Base-by-base conservation (phyloP, 768 basidiomycete genomes). In the Kondoa subrosea region DNA sequence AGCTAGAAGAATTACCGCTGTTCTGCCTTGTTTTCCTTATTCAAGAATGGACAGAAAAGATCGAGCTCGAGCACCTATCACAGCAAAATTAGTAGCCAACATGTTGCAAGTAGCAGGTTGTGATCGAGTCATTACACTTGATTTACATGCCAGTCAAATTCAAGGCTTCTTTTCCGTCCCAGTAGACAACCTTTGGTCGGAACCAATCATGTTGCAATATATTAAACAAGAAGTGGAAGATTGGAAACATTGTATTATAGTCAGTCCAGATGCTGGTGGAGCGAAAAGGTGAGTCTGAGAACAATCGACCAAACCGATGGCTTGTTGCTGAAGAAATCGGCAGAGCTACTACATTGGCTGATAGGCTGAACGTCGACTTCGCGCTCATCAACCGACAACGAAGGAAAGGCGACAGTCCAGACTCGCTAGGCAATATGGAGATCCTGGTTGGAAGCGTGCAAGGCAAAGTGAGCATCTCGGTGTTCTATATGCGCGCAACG, bases 51-150 rank as follows among this genome's bases (percentile, higher is more conserved):
- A 96, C 82, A 95, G 95, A 80, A 99, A 97, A 82, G 91, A 99
- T 80, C 89, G 88, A 80, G 86, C 85, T 3, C 83, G 93, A 4
- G 91, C 91, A 2, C 93, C 95, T 29, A 99, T 99, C 77, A 96
- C 93, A 2, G 91, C 93, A 59, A 99, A 99, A 79, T 83, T 99
- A 66, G 89, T 97, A 61, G 92, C 93, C 27, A 97, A 95, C 78
- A 97, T 97, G 93, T 81, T 99, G 69, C 86, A 85, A 57, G 89
- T 95, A 60, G 92, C 95, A 8, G 93, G 93, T 27, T 95, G 91
- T 76, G 93, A 97, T 78, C 93, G 97, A 76, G 87, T 99, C 74
- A 96, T 99, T 73, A 96, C 93, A n/a, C 93, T 97, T 87, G 92
- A 97, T 77, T 80, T 97, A 64, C 93, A 96, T 75, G 92, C 93